phyloP scores from a whole-genome alignment of 805 yeast species.

The Suhomyces prunicola region DNA sequence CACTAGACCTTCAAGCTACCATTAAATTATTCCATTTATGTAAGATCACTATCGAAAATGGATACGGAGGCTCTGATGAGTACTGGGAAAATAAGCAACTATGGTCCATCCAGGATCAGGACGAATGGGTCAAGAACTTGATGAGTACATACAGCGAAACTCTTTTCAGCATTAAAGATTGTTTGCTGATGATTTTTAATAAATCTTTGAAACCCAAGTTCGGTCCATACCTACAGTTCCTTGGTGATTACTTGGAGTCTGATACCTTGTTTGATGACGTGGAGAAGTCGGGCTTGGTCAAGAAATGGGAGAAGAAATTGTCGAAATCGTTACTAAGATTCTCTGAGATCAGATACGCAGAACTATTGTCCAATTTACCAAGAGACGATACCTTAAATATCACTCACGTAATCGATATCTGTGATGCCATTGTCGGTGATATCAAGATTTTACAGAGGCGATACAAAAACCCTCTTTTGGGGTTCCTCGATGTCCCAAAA shows the following conservation, averaged over 20 bases:
- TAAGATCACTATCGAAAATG: constrained; percentile 29
- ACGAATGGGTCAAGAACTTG: constrained; percentile 48
- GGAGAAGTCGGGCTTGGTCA: constrained; percentile 34
- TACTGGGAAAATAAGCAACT: constrained; percentile 28
- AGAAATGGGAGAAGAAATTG: constrained; percentile 45
- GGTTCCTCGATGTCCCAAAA: constrained; percentile 49
- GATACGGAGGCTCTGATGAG: constrained; percentile 14
- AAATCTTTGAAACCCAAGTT: constrained; percentile 52
- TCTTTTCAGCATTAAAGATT: constrained; percentile 43
- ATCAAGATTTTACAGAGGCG: constrained; percentile 54
- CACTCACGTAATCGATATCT: constrained; percentile 54
- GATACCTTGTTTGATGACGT: constrained; percentile 43
- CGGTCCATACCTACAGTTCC: constrained; percentile 47
- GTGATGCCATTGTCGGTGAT: constrained; percentile 49
- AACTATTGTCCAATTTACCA: constrained; percentile 49
- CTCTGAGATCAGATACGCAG: constrained; percentile 40
- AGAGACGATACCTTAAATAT: constrained; percentile 51
- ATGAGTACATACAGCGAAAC: constrained; percentile 44
- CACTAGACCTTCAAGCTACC: constrained; percentile 28
- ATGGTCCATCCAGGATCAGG: constrained; percentile 46
- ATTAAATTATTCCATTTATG: constrained; percentile 26
- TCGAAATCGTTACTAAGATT: constrained; percentile 31
- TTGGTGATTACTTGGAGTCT: constrained; percentile 49
- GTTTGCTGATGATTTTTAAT: constrained; percentile 41
- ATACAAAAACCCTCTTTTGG: constrained; percentile 61